These are phyloP conservation scores for Metschnikowia santaceciliae DNA, from an alignment of 805 yeast genomes.

Conservation along the genomic window DNA sequence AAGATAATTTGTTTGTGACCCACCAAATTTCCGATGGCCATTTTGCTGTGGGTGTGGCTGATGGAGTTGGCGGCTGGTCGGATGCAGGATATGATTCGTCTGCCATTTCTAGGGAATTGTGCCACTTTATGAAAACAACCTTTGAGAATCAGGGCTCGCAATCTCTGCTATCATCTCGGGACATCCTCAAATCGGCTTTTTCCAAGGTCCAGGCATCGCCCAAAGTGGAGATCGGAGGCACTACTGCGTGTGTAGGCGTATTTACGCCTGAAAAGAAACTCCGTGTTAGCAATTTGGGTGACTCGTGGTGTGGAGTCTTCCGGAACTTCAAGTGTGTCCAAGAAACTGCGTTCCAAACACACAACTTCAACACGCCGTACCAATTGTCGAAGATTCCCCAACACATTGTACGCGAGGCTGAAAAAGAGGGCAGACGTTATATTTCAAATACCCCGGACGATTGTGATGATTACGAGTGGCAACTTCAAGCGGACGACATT, in stretches of 20 bases:
- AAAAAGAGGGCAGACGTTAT: constrained; percentile 53
- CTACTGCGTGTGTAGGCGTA: constrained; percentile 86
- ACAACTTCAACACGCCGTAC: constrained; percentile 87
- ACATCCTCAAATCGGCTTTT: constrained; percentile 56
- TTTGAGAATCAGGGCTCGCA: constrained; percentile 23
- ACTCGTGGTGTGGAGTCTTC: constrained; percentile 89
- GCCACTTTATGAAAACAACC: constrained; percentile 47
- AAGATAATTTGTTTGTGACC: constrained; percentile 65
- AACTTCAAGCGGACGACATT: constrained; percentile 67
- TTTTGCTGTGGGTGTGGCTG: constrained; percentile 77
- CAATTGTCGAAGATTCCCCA: constrained; percentile 84
- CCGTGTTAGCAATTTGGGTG: constrained; percentile 80
- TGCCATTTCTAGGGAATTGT: constrained; percentile 78
- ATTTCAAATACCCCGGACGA: constrained; percentile 67
- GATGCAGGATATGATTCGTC: constrained; percentile 88
- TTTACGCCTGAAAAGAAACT: constrained; percentile 54
- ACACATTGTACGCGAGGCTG: constrained; percentile 50
- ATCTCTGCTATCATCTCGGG: constrained; percentile 35
- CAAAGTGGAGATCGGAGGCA: constrained; percentile 82
- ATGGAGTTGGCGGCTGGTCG: constrained; percentile 98
- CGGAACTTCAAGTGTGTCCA: constrained; percentile 57
- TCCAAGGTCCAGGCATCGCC: constrained; percentile 48
- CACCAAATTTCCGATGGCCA: constrained; percentile 33
- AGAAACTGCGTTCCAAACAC: constrained; percentile 75
- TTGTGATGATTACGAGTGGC: constrained; percentile 64